phyloP scores from a whole-genome alignment of 495 filamentous ascomycete genomes.

The Gamarada debralockiae region DNA sequence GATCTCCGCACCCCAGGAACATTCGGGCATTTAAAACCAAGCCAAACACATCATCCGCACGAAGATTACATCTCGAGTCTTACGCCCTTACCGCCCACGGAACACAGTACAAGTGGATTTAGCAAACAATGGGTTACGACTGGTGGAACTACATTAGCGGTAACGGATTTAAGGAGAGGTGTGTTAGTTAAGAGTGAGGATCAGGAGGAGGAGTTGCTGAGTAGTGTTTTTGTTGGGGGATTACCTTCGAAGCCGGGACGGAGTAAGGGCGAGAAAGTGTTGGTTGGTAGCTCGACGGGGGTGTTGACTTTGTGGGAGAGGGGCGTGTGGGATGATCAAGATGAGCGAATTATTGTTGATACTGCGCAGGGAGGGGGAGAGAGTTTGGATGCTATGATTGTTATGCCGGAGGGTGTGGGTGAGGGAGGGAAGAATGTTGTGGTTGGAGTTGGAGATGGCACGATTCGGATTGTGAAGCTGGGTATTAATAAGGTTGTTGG shows the following conservation, averaged over 20 bases:
- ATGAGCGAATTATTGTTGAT: slow-evolving; percentile 76
- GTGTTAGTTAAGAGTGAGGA: slow-evolving; percentile 85
- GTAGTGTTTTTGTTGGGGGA: slow-evolving; percentile 69
- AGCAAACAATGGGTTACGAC: slow-evolving; percentile 92
- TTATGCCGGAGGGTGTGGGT: slow-evolving; percentile 60
- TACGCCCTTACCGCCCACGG: slow-evolving; percentile 73
- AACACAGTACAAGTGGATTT: slow-evolving; percentile 75
- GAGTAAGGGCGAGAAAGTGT: slow-evolving; percentile 69
- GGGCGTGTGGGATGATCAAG: slow-evolving; percentile 91
- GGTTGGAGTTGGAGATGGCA: slow-evolving; percentile 73
- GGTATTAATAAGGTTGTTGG: slow-evolving; percentile 56
- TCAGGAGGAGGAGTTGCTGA: slow-evolving; percentile 88
- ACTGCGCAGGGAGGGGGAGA: slow-evolving; percentile 53
- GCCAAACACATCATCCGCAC: slow-evolving; percentile 79
- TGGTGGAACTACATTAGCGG: slow-evolving; percentile 81
- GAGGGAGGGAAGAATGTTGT: slow-evolving; percentile 65
- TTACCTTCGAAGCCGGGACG: slow-evolving; percentile 52
- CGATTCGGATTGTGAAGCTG: slow-evolving; percentile 39
- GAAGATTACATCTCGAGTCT: slow-evolving; percentile 91
- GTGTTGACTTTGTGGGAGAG: slow-evolving; percentile 90
- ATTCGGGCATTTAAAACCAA: slow-evolving; percentile 52
- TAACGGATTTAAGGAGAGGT: slow-evolving; percentile 80
- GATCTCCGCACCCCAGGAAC: slow-evolving; percentile 72
- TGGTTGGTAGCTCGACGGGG: slow-evolving; percentile 75
- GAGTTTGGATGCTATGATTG: slow-evolving; percentile 65